A percentile compares a stretch with the other conserved stretches of the same genome.
phyloP scores from a whole-genome alignment of 1,139 yeast species.

The Suhomyces anneliseae region DNA sequence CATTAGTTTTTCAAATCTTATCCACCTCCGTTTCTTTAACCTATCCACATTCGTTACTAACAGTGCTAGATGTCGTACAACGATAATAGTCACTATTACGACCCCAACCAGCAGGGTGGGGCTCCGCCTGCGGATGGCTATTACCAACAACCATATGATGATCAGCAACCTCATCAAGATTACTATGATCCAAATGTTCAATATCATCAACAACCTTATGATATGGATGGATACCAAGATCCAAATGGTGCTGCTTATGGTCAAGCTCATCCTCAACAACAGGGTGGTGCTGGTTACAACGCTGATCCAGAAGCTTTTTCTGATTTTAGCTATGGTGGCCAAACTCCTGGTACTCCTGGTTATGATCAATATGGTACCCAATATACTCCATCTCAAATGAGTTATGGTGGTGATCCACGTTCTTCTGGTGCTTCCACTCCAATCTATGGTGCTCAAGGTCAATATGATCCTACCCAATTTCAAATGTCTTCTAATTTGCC shows the following conservation, averaged over 20 bases:
- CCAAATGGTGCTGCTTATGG: conserved; percentile 22
- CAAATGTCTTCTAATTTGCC: conserved; percentile 67
- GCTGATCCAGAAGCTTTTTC: conserved; percentile 76
- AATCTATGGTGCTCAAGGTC: conserved; percentile 67
- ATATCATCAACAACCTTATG: conserved; percentile 53
- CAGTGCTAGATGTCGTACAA: conserved; percentile 47
- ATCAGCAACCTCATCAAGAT: conserved; percentile 27
- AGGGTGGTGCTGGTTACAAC: conserved; percentile 43
- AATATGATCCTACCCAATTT: conserved; percentile 67
- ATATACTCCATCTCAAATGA: conserved; percentile 79
- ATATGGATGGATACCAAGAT: conserved; percentile 50
- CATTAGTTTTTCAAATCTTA: conserved; percentile 1
- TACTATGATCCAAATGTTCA: conserved; percentile 52
- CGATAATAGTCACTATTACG: conserved; percentile 51
- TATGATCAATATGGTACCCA: conserved; percentile 80
- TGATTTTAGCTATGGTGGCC: conserved; percentile 67
- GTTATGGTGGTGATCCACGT: conserved; percentile 72
- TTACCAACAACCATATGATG: conserved; percentile 49
- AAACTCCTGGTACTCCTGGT: conserved; percentile 65
- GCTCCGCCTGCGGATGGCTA: conserved; percentile 40
- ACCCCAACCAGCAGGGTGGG: conserved; percentile 43
- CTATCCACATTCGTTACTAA: conserved; percentile 11
- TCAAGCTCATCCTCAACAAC: conserved; percentile 31
- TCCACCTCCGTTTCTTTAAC: conserved; percentile 7
- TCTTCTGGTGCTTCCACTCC: conserved; percentile 97